A percentile compares a stretch with the other conserved stretches of the same genome.
phyloP scores from a whole-genome alignment of 345 rosid genomes.

The Salix exigua region DNA sequence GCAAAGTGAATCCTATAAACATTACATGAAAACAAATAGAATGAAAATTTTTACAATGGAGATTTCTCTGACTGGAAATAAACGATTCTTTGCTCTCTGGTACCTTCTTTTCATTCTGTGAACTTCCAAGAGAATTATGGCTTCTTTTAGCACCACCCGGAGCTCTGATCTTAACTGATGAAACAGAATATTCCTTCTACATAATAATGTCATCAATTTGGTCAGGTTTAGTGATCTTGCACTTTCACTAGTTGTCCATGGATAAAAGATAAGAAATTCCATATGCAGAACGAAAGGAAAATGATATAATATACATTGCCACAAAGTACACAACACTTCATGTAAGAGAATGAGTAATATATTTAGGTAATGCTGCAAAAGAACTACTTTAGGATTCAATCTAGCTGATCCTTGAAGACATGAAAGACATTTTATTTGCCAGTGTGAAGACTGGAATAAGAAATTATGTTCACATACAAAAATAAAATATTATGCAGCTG shows the following conservation, averaged over 20 bases:
- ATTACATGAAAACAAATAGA: slow-evolving; percentile 6
- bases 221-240: neutral
- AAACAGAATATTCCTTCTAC: slow-evolving; percentile 53
- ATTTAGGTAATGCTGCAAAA: neutral
- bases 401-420: neutral
- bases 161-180: slow-evolving; percentile 58
- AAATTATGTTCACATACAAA: neutral
- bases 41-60: neutral
- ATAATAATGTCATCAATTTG: neutral
- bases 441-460: neutral
- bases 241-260: neutral
- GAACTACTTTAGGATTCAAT: neutral
- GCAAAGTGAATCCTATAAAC: slow-evolving; percentile 50
- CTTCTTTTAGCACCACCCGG: slow-evolving; percentile 40
- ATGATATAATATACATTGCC: neutral
- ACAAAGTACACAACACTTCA: neutral
- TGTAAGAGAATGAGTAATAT: neutral
- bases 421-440: neutral
- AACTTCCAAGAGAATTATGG: slow-evolving; percentile 27
- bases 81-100: slow-evolving; percentile 6
- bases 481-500: neutral
- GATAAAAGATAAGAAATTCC: too few relatives aligned
- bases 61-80: neutral
- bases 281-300: neutral
- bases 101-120: slow-evolving; percentile 49